phyloP scores from a whole-genome alignment of 2,329 filamentous ascomycete species.

The Claviceps sp. region DNA sequence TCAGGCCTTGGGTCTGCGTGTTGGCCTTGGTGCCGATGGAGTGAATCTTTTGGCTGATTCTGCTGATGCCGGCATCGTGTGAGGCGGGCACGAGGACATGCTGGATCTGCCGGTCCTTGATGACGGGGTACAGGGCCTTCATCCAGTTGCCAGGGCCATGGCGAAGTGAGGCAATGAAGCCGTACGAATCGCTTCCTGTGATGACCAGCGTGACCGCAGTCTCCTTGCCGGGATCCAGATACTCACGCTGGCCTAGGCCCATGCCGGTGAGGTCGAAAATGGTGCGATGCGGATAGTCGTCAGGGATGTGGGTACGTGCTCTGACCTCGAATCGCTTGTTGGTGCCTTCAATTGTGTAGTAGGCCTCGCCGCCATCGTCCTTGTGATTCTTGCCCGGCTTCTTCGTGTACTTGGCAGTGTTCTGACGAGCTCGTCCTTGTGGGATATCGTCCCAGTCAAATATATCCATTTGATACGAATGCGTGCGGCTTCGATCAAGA shows the following conservation, averaged over 20 bases:
- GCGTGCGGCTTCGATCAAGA: slow-evolving; percentile 13
- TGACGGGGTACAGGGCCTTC: slow-evolving; percentile 17
- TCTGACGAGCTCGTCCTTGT: slow-evolving; percentile 18
- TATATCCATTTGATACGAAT: slow-evolving; percentile 18
- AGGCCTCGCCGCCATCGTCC: slow-evolving; percentile 19
- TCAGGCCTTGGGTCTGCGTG: slow-evolving; percentile 30
- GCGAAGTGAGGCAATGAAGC: slow-evolving; percentile 18
- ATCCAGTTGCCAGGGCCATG: slow-evolving; percentile 20
- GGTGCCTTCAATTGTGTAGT: slow-evolving; percentile 18
- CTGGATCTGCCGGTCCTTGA: slow-evolving; percentile 25
- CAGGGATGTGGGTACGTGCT: slow-evolving; percentile 17
- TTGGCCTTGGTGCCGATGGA: slow-evolving; percentile 25
- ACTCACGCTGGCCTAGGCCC: slow-evolving; percentile 20
- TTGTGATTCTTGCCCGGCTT: slow-evolving; percentile 7
- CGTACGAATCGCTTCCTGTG: slow-evolving; percentile 19
- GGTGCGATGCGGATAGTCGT: slow-evolving; percentile 13
- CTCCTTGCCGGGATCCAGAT: slow-evolving; percentile 17
- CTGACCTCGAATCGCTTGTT: slow-evolving; percentile 17
- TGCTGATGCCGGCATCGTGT: slow-evolving; percentile 36
- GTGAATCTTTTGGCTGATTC: slow-evolving; percentile 20
- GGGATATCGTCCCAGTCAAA: slow-evolving; percentile 21
- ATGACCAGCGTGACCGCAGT: slow-evolving; percentile 20
- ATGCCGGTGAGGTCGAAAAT: slow-evolving; percentile 18
- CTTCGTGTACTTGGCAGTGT: slow-evolving; percentile 14
- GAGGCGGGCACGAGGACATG: slow-evolving; percentile 34